Evolutionary conservation across 768 basidiomycete species (phyloP).

Genomic region (Daedaleopsis sinensis): DNA sequence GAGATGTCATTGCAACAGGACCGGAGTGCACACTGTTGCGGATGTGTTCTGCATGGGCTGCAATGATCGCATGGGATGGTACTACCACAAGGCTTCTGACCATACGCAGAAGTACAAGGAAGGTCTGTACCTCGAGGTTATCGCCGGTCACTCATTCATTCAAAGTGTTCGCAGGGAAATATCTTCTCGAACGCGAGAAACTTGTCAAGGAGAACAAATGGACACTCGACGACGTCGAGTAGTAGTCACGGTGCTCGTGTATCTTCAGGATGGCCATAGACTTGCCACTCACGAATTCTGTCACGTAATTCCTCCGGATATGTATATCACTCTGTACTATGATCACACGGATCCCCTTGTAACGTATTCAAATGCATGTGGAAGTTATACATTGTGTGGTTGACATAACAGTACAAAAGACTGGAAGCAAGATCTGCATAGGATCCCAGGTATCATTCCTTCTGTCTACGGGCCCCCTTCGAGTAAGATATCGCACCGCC

Average conservation of each 20-base stretch:
- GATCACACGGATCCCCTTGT: not conserved
- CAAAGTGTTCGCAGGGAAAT: conserved; percentile 58
- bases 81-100: conserved; percentile 79
- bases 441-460: conserved; percentile 20
- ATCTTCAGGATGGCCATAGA: not conserved
- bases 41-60: conserved; percentile 82
- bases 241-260: not conserved
- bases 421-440: conserved; percentile 23
- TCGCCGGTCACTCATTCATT: not conserved
- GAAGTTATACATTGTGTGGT: conserved; percentile 21
- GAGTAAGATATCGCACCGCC: conserved; percentile 1
- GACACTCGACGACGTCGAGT: conserved; percentile 56
- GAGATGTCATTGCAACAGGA: conserved; percentile 43
- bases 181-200: conserved; percentile 78
- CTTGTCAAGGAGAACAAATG: conserved; percentile 83
- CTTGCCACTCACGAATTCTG: not conserved
- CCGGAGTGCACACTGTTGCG: conserved; percentile 80
- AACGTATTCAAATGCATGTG: not conserved
- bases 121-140: conserved; percentile 42
- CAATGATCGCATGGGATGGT: conserved; percentile 81
- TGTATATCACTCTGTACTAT: not conserved
- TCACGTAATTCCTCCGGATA: not conserved
- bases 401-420: conserved; percentile 25
- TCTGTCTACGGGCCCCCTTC: not conserved
- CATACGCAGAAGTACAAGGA: conserved; percentile 85